Evolutionary conservation across 495 filamentous ascomycete species (phyloP), one percentile per base, ranked within the genome.

Genomic region (Xylaria acuta): DNA sequence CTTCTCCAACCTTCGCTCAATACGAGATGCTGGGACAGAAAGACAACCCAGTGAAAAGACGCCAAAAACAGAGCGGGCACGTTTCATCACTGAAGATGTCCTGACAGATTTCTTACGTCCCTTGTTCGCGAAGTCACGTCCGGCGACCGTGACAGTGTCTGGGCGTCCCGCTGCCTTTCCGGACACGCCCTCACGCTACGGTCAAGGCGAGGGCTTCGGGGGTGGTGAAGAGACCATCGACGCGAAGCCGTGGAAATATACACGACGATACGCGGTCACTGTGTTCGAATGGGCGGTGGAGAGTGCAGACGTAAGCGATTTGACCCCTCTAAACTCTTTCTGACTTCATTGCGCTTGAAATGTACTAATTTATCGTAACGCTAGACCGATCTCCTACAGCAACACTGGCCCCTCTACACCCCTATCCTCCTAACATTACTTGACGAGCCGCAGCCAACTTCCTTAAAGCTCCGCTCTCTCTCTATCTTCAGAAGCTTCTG

Each of bases 361-460:
- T 9, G 12, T 32, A 22, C n/a, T n/a, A n/a, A n/a, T n/a, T n/a
- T n/a, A n/a, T n/a, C 66, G 51, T 67, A 67, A 12, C 40, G 22
- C 30, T 36, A 51, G 74, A 43, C 72, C 34, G 9, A 72, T 32
- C 73, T 77, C 53, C 59, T 79, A 7, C 75, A 77, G 63, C 36
- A 79, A 6, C 84, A 92, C 70, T 97, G 94, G 90, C 90, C 88
- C 0, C 87, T 97, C n/a, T 87, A 93, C 53, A 86, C 95, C n/a
- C 96, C 96, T 1, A 92, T 93, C 1, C 83, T 97, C 0, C 86
- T 99, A 3, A 88, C 91, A 5, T 84, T 98, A 2, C 85, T 93
- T 64, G 96, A 98, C 78, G 92, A 95, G 77, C 77, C 84, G 18
- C 82, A 85, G 56, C 80, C 87, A 1, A 53, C 79, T 0, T 47